These are phyloP conservation scores for Nicotiana undulata DNA, from an alignment of 257 asterid genomes.

Conservation along the genomic window DNA sequence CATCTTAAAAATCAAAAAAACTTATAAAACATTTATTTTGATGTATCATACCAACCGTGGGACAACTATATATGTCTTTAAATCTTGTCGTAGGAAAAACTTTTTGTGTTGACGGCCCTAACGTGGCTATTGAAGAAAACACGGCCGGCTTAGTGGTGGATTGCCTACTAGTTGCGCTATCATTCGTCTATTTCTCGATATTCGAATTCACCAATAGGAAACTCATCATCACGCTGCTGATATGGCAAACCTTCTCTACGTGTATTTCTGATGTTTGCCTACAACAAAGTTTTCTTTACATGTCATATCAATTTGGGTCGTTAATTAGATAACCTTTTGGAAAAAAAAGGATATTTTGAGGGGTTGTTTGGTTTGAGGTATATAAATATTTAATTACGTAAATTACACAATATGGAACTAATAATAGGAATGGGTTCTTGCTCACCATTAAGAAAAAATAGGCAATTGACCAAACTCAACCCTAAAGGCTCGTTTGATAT, in stretches of 20 bases:
- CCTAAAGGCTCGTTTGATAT: no score
- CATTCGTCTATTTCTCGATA: constrained; percentile 19
- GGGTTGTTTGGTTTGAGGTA: no score
- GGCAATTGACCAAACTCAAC: no score
- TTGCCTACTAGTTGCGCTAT: constrained; percentile 13
- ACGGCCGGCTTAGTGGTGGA: constrained; percentile 30
- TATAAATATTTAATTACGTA: no score
- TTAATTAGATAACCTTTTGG: no score
- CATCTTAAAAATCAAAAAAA: not conserved
- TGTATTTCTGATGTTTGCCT: not conserved
- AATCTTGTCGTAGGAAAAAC: not conserved
- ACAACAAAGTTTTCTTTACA: no score
- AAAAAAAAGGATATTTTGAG: no score
- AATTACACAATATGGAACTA: no score
- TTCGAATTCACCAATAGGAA: constrained; percentile 27
- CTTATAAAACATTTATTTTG: not conserved
- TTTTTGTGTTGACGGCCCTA: not conserved
- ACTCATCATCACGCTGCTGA: not conserved
- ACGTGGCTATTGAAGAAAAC: constrained; percentile 32
- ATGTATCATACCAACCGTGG: constrained; percentile 34
- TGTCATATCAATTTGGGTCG: no score
- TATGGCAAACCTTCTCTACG: not conserved
- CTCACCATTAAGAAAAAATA: no score
- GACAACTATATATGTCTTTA: constrained; percentile 6
- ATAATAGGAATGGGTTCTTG: no score